Percentiles rank a stretch among this genome's conserved stretches.
phyloP scores from a whole-genome alignment of 805 yeast species.

The Suhomyces faveliae region DNA sequence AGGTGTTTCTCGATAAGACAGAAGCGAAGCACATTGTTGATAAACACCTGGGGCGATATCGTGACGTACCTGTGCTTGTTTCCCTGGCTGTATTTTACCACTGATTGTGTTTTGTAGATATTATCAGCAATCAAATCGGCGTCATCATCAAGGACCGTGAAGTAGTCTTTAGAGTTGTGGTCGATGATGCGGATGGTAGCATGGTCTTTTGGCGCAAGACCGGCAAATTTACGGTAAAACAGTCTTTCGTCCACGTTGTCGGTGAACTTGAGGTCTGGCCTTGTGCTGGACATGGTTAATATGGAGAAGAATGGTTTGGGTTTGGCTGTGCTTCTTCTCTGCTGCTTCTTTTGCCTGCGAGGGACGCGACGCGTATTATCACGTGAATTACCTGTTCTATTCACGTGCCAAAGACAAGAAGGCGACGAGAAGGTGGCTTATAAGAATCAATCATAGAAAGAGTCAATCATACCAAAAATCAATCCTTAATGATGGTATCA shows the following conservation, averaged over 20 bases:
- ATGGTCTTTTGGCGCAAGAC: constrained; percentile 48
- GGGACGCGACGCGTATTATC: background rate
- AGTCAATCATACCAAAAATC: no score
- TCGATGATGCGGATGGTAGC: constrained; percentile 70
- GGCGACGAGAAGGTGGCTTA: no score
- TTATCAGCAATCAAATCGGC: constrained; percentile 80
- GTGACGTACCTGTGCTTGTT: constrained; percentile 59
- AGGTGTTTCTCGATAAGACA: constrained; percentile 69
- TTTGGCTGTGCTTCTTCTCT: background rate
- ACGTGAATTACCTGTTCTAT: no score
- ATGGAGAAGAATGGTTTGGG: background rate
- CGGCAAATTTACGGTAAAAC: constrained; percentile 44
- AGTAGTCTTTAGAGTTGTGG: constrained; percentile 69
- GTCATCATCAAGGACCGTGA: constrained; percentile 68
- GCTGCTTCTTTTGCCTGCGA: background rate
- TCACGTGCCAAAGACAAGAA: no score
- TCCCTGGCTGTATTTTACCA: constrained; percentile 59
- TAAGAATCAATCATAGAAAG: no score
- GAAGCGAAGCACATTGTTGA: constrained; percentile 56
- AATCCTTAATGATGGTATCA: no score
- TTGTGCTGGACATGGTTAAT: constrained; percentile 35
- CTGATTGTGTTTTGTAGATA: constrained; percentile 81
- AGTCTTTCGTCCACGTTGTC: constrained; percentile 43
- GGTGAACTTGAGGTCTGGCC: constrained; percentile 43
- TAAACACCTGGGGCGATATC: constrained; percentile 70